Base-by-base conservation (phyloP, 1,284 basidiomycete genomes). In the Boletus semigastroideus region DNA sequence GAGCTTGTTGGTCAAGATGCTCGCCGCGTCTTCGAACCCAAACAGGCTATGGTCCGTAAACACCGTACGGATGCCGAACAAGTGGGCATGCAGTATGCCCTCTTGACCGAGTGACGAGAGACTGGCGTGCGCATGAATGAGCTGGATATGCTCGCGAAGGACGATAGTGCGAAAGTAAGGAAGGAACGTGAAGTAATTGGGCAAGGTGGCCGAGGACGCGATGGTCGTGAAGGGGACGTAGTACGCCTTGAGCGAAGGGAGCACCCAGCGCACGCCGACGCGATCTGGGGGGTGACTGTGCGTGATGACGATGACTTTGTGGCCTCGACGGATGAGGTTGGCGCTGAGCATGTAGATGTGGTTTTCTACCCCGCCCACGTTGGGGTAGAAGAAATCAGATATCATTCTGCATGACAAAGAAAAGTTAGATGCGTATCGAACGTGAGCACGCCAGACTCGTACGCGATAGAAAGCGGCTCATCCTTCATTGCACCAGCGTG, bases 1-100 rank as follows among this genome's bases (percentile, higher is more conserved):
- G 36, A 99, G 79, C 69, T 99, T 99, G 76, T 99, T 99, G 6
- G 97, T 98, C 58, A 98, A 74, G 44, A 99, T 95, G 61, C 94
- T 94, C 0, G 94, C 94, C 16, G 94, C 94, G 63, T 98, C 95
- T 42, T 92, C 93, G 61, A 99, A 94, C 0, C 93, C 94, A 62
- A 98, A 99, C 22, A 99, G 74, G 60, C 90, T 94, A 66, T 99
- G 97, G 70, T 99, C 97, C 1, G 97, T 98, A 68, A 99, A 98
- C 10, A 97, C 90, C 0, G 92, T 92, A 19, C 89, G 82, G 12
- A 95, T 78, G 8, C 87, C 88, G 69, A 97, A 78, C 27, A 91
- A 73, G 59, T 93, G 89, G 0, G 93, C 85, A 64, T 98, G 94
- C 28, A 98, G 72, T 51, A 98, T 87, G 11, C 84, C 93, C 73